Base-by-base conservation (phyloP, 768 basidiomycete genomes). In the Sarcodon sp. region DNA sequence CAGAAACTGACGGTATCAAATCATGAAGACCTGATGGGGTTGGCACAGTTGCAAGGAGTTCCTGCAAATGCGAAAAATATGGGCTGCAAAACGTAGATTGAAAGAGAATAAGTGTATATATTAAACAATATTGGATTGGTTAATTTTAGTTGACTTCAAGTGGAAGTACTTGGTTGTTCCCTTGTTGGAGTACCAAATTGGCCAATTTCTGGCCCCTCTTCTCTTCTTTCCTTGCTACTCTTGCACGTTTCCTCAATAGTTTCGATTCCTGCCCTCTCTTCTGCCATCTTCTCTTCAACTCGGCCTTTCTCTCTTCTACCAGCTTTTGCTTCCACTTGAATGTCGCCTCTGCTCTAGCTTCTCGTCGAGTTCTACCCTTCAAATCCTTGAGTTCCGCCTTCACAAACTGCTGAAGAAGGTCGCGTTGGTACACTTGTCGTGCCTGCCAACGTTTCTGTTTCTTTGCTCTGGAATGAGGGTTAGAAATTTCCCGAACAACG, bases 401-500 rank as follows among this genome's bases (percentile, higher is more conserved):
- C 41, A 79, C 65, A 53, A 76, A 75, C 52, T 77, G 64, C 50
- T 71, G 66, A 43, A 82, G 66, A 47, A 83, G 65, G 15, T 63
- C 61, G 39, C 71, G 67, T 57, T 70, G 72, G 52, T 70, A 66
- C 13, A 60, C 54, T 53, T 72, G 70, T 53, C 70, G 72, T 4
- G 67, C 69, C 60, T 84, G 76, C 83, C 83, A 90, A 53, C 88
- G 77, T 44, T 69, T 68, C 56, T 84, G 80, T 61, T 85, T 88
- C 69, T 86, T 88, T 7, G 87, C 83, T 15, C 85, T 80, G 10
- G 83, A 78, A 57, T 88, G 82, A 21, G 87, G 87, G 61, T 89
- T 88, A 27, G 84, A 71, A 35, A 91, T 75, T 57, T 91, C 88
- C 51, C 73, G 73, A 41, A 66, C 59, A 49, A 91, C 64, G 57